These are phyloP conservation scores for Pestalotiopsis sp. DNA, from an alignment of 2,329 filamentous ascomycete species.

Conservation along the genomic window DNA sequence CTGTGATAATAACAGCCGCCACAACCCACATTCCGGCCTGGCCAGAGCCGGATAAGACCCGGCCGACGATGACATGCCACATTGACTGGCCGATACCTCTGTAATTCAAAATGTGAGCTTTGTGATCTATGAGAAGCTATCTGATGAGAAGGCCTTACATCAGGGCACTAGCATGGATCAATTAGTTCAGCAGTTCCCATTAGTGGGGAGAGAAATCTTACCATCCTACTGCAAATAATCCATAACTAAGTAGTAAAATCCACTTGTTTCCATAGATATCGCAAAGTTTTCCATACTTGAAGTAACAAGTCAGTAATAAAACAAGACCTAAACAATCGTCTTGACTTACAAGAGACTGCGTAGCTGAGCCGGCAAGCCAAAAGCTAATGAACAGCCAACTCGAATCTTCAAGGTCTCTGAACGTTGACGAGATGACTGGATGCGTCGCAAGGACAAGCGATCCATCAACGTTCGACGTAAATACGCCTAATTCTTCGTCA, in stretches of 20 bases:
- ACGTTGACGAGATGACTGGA: conserved; percentile 62
- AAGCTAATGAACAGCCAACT: conserved; percentile 60
- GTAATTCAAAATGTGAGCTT: background rate
- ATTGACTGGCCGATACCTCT: background rate
- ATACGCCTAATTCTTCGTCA: background rate
- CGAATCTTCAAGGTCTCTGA: conserved; percentile 57
- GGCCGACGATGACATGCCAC: background rate
- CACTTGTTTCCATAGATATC: conserved; percentile 30
- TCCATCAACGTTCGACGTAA: background rate
- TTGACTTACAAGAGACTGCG: conserved; percentile 51
- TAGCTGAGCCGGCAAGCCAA: conserved; percentile 50
- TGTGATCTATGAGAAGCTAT: background rate
- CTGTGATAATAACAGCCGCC: background rate
- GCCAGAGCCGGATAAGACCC: background rate
- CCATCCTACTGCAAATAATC: conserved; percentile 29
- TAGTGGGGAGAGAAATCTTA: background rate
- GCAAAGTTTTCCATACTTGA: conserved; percentile 24
- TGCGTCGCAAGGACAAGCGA: conserved; percentile 53
- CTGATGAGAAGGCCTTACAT: background rate
- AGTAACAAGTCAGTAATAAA: background rate
- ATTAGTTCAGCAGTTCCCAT: background rate
- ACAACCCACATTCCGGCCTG: background rate
- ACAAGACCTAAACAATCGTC: background rate
- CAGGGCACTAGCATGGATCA: background rate
- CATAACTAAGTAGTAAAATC: conserved; percentile 28